These are phyloP conservation scores for Astragalus membranaceus DNA, from an alignment of 306 rosid genomes.

Conservation along the genomic window DNA sequence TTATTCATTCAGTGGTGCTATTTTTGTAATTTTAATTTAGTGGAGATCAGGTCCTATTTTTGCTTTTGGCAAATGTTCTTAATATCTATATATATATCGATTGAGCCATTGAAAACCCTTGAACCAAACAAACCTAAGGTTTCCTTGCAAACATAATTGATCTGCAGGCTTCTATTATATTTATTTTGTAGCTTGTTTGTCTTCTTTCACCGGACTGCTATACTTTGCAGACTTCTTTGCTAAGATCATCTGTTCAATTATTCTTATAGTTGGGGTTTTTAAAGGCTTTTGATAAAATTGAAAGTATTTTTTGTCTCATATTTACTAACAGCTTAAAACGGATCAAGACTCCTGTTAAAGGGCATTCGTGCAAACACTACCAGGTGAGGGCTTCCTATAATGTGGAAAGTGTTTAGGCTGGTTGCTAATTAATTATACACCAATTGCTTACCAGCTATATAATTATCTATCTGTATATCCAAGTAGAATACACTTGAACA, in stretches of 20 bases:
- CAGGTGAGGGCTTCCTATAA: slow-evolving; percentile 48
- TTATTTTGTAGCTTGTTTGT: background rate
- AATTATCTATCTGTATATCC: too few relatives aligned
- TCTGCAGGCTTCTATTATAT: background rate
- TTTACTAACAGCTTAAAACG: slow-evolving; percentile 54
- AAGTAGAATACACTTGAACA: too few relatives aligned
- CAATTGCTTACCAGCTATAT: background rate
- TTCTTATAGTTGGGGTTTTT: background rate
- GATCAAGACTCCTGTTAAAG: slow-evolving; percentile 86
- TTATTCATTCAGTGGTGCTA: background rate
- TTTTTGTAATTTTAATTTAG: background rate
- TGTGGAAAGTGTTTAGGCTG: slow-evolving; percentile 9
- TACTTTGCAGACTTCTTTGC: background rate
- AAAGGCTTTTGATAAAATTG: background rate
- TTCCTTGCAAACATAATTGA: background rate
- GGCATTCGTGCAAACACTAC: slow-evolving; percentile 75
- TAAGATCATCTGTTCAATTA: slow-evolving; percentile 1
- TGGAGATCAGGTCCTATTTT: background rate
- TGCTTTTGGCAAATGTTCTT: background rate
- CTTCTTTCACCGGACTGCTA: slow-evolving; percentile 10
- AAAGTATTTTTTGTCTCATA: slow-evolving; percentile 19
- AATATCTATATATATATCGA: too few relatives aligned
- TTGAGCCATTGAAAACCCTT: too few relatives aligned
- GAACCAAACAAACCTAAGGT: too few relatives aligned
- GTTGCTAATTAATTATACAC: background rate